A percentile compares a stretch with the other conserved stretches of the same genome.
phyloP scores from a whole-genome alignment of 495 filamentous ascomycete species.

The Stereocaulon alpinum region DNA sequence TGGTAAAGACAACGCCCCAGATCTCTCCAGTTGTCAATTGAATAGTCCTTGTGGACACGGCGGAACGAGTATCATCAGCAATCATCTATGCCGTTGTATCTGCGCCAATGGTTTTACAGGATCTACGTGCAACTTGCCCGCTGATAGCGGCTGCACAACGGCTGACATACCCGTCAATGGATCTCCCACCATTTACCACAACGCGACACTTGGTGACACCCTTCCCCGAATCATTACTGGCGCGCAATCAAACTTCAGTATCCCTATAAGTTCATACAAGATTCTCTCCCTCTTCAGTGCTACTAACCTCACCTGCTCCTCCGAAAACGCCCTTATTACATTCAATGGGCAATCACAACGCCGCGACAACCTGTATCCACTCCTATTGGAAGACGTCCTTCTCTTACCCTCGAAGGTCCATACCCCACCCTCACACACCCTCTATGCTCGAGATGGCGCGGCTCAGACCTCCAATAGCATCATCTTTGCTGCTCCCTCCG shows the following conservation, averaged over 20 bases:
- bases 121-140: slow-evolving; percentile 51
- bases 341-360: slow-evolving; percentile 47
- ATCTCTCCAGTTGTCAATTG: slow-evolving; percentile 41
- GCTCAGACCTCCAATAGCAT: slow-evolving; percentile 37
- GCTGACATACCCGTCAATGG: slow-evolving; percentile 40
- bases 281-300: slow-evolving; percentile 69
- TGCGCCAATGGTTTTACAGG: slow-evolving; percentile 83
- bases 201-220: slow-evolving; percentile 70
- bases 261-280: slow-evolving; percentile 53
- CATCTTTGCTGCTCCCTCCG: slow-evolving; percentile 29
- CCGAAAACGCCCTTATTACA: slow-evolving; percentile 76
- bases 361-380: slow-evolving; percentile 11
- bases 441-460: slow-evolving; percentile 27
- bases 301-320: slow-evolving; percentile 61
- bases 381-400: slow-evolving; percentile 11
- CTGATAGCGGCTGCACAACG: slow-evolving; percentile 61
- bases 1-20: slow-evolving; percentile 32
- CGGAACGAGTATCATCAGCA: slow-evolving; percentile 58
- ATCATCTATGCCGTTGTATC: slow-evolving; percentile 66
- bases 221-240: slow-evolving; percentile 61
- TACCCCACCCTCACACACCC: slow-evolving; percentile 19
- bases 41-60: slow-evolving; percentile 62
- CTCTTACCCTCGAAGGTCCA: slow-evolving; percentile 7
- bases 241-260: slow-evolving; percentile 58
- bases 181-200: slow-evolving; percentile 38